These are phyloP conservation scores for Piper betle DNA, from an alignment of 164 flowering plant genomes.

Conservation along the genomic window DNA sequence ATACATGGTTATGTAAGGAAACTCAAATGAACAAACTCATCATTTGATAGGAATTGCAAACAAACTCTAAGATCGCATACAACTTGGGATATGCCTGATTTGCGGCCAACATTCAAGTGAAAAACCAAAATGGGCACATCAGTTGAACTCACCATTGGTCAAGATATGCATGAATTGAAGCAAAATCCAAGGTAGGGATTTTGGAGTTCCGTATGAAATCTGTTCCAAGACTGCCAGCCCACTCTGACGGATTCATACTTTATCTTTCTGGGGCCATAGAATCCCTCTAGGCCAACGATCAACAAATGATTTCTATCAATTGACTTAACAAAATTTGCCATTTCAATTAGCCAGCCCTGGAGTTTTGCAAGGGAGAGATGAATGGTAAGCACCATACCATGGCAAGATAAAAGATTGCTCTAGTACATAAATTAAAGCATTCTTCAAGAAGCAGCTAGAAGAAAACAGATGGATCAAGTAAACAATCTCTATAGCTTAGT, in stretches of 20 bases:
- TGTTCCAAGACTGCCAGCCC: constrained; percentile 62
- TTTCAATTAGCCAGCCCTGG: constrained; percentile 92
- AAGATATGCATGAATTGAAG: constrained; percentile 80
- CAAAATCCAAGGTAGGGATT: constrained; percentile 54
- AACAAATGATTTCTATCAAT: constrained; percentile 72
- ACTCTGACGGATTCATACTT: constrained; percentile 55
- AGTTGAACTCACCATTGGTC: constrained; percentile 61
- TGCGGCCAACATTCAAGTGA: no score
- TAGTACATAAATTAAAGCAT: no score
- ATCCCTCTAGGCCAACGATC: constrained; percentile 20
- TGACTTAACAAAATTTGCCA: constrained; percentile 67
- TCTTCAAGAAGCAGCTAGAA: no score
- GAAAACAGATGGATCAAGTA: no score
- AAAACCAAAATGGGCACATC: not conserved
- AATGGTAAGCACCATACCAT: no score
- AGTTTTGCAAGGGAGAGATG: constrained; percentile 9
- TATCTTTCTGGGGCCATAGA: constrained; percentile 63
- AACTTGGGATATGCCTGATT: no score
- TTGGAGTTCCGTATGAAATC: constrained; percentile 70
- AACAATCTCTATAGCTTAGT: no score
- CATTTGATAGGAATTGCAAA: no score
- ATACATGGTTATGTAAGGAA: no score
- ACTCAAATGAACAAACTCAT: no score
- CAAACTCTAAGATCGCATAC: no score
- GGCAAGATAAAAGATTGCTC: no score